These are phyloP conservation scores for Tulasnella sp. DNA, from an alignment of 768 basidiomycete genomes.

Conservation along the genomic window DNA sequence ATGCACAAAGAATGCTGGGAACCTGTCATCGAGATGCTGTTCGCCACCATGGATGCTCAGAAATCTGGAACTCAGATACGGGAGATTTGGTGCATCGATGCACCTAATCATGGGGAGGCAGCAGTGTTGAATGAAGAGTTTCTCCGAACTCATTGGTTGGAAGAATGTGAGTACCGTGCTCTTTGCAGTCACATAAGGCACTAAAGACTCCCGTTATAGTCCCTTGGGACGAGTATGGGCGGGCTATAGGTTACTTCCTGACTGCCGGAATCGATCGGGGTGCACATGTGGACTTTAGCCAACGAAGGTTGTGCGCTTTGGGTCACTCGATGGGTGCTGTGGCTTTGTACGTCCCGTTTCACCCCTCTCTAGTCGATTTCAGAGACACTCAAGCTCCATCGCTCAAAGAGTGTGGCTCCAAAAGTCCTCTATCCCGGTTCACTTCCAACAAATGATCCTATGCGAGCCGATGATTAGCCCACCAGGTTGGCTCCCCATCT, in stretches of 20 bases:
- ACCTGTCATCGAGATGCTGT: slow-evolving; percentile 2
- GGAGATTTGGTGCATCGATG: slow-evolving; percentile 14
- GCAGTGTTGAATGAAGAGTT: slow-evolving; percentile 5
- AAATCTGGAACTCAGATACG: not conserved
- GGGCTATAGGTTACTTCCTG: slow-evolving; percentile 8
- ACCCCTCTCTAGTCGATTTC: not conserved
- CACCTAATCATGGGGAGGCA: slow-evolving; percentile 8
- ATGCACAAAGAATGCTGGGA: slow-evolving; percentile 14
- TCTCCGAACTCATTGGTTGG: not conserved
- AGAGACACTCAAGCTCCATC: too few species aligned
- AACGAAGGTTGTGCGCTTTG: not conserved
- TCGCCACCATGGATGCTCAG: not conserved
- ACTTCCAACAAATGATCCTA: slow-evolving; percentile 11
- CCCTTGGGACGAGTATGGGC: slow-evolving; percentile 17
- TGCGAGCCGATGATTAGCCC: slow-evolving; percentile 15
- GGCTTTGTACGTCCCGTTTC: not conserved
- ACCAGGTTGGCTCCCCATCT: not conserved
- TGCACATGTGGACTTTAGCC: not conserved
- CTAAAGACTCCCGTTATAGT: not conserved
- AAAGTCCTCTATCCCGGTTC: not conserved
- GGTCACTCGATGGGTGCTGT: slow-evolving; percentile 17
- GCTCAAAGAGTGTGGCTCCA: slow-evolving; percentile 1
- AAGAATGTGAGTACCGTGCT: not conserved
- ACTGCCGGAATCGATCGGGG: not conserved
- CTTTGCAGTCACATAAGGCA: not conserved